Evolutionary conservation across 768 basidiomycete species (phyloP).

Genomic region (Lepiota brunneoincarnata): DNA sequence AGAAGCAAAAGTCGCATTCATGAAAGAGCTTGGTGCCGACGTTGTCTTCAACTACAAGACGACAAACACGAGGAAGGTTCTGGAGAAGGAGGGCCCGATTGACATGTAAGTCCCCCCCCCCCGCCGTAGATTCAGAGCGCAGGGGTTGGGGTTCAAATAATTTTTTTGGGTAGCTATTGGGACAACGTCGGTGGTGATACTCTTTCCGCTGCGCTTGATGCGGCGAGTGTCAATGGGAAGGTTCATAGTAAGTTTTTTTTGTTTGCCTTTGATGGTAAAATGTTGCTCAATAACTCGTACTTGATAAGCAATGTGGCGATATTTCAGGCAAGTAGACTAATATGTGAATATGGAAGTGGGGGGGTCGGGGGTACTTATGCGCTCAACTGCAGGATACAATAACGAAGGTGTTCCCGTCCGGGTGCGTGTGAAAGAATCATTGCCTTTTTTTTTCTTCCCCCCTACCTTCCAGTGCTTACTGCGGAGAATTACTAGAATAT

Average conservation of each 20-base stretch:
- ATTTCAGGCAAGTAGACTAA: too few species aligned
- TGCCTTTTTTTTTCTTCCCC: background rate
- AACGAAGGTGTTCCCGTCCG: background rate
- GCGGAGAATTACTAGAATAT: conserved; percentile 28
- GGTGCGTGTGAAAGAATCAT: too few species aligned
- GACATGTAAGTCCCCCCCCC: conserved; percentile 35
- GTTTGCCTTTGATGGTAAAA: background rate
- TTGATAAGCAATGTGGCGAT: too few species aligned
- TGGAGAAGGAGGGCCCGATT: conserved; percentile 51
- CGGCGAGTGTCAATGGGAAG: conserved; percentile 36
- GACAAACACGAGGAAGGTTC: conserved; percentile 36
- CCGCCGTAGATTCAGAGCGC: background rate
- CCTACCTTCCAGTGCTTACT: background rate
- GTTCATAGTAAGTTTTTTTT: conserved; percentile 33
- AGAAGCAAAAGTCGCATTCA: conserved; percentile 56
- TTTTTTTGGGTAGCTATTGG: conserved; percentile 18
- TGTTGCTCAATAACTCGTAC: too few species aligned
- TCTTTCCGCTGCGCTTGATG: conserved; percentile 29
- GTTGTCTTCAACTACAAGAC: conserved; percentile 68
- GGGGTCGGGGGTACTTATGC: too few species aligned
- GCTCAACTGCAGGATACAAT: too few species aligned
- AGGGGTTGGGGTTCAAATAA: background rate
- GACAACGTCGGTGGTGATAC: conserved; percentile 50
- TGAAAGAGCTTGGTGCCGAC: conserved; percentile 52
- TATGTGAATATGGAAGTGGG: too few species aligned